Evolutionary conservation across 768 basidiomycete genomes (phyloP).

Genomic region (Mycena haematopus): DNA sequence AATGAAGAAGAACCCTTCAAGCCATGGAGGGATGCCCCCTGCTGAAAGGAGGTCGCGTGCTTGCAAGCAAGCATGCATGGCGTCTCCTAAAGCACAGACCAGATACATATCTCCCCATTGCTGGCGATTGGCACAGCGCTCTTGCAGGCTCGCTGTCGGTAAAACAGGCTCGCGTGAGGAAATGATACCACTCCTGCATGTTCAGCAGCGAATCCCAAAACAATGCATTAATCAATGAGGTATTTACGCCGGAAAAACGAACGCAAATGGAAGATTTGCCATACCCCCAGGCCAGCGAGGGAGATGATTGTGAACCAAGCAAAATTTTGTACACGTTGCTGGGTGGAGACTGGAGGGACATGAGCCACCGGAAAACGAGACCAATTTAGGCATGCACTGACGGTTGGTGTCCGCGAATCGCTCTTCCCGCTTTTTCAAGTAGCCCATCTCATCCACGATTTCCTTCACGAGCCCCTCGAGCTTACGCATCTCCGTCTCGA

Average conservation of each 20-base stretch:
- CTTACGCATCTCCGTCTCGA: constrained; percentile 99
- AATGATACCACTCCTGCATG: background rate
- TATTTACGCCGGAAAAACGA: constrained; percentile 97
- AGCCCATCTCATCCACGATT: constrained; percentile 91
- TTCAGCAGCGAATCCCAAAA: constrained; percentile 2
- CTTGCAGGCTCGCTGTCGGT: no score
- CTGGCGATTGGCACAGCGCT: no score
- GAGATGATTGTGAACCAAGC: constrained; percentile 87
- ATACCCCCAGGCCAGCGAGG: constrained; percentile 80
- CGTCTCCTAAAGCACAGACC: no score
- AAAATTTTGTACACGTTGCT: constrained; percentile 89
- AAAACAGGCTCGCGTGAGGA: no score
- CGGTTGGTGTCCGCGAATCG: constrained; percentile 89
- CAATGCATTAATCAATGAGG: constrained; percentile 72
- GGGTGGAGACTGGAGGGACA: constrained; percentile 77
- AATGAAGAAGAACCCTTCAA: no score
- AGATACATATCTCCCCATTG: no score
- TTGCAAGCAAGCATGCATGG: no score
- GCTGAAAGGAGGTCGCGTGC: no score
- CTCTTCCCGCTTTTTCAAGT: constrained; percentile 90
- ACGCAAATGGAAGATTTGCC: constrained; percentile 95
- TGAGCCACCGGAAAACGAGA: no score
- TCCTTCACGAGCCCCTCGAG: constrained; percentile 95
- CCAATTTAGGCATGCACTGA: constrained; percentile 48
- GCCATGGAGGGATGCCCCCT: no score